Evolutionary conservation across 768 basidiomycete genomes (phyloP).

Genomic region (Chalciporus pseudorubinellus): DNA sequence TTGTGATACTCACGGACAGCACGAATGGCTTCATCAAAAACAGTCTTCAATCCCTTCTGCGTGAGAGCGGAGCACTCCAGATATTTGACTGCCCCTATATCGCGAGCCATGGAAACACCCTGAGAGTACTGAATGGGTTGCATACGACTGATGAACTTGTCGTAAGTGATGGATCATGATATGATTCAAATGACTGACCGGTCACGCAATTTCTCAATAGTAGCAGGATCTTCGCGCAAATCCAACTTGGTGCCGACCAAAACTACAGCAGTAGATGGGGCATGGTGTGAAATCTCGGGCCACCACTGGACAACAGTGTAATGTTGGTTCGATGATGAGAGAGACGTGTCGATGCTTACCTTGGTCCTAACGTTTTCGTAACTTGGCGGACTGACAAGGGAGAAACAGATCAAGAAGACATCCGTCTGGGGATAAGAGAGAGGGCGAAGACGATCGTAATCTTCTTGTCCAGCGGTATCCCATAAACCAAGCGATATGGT

Average conservation of each 20-base stretch:
- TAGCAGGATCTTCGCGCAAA: constrained; percentile 90
- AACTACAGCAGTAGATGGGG: constrained; percentile 89
- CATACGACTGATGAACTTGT: constrained; percentile 66
- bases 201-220: constrained; percentile 90
- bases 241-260: constrained; percentile 97
- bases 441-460: constrained; percentile 96
- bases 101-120: constrained; percentile 87
- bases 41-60: constrained; percentile 98
- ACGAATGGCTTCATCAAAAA: constrained; percentile 98
- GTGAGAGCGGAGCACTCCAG: constrained; percentile 95
- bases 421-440: constrained; percentile 99
- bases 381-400: constrained; percentile 94
- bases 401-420: constrained; percentile 99
- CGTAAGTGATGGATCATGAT: constrained; percentile 1
- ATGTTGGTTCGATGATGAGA: constrained; percentile 4
- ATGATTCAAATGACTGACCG: constrained; percentile 48
- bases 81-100: constrained; percentile 95
- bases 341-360: constrained; percentile 44
- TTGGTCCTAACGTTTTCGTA: constrained; percentile 99
- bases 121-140: constrained; percentile 90
- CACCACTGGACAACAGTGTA: constrained; percentile 63
- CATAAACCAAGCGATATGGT: constrained; percentile 97
- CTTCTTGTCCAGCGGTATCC: constrained; percentile 99
- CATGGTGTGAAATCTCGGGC: constrained; percentile 97
- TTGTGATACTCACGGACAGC: constrained; percentile 74